These are phyloP conservation scores for Ogataea angusta DNA, from an alignment of 805 yeast species.

Conservation along the genomic window DNA sequence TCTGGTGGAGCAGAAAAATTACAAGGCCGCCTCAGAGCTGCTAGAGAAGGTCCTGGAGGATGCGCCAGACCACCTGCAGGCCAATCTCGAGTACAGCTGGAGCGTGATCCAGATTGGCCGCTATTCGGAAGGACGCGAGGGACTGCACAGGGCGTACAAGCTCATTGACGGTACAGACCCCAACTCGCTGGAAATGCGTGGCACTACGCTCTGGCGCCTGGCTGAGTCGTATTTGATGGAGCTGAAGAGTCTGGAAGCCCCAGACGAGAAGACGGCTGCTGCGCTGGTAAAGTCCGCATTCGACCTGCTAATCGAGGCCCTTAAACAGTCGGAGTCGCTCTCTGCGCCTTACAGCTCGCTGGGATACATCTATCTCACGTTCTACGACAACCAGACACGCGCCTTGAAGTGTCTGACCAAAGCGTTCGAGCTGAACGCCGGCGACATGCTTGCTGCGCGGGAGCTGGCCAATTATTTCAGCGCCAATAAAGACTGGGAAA, in stretches of 20 bases:
- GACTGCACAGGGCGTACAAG: slow-evolving; percentile 44
- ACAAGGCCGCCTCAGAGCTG: slow-evolving; percentile 50
- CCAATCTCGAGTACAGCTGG: slow-evolving; percentile 75
- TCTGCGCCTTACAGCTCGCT: slow-evolving; percentile 82
- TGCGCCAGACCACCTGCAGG: slow-evolving; percentile 54
- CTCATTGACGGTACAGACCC: slow-evolving; percentile 47
- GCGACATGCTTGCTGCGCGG: slow-evolving; percentile 72
- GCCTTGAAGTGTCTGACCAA: slow-evolving; percentile 85
- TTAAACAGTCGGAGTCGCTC: slow-evolving; percentile 59
- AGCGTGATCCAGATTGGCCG: slow-evolving; percentile 58
- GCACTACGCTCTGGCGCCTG: slow-evolving; percentile 66
- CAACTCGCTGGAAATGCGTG: slow-evolving; percentile 52
- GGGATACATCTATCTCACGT: slow-evolving; percentile 66
- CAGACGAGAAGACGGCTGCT: slow-evolving; percentile 21
- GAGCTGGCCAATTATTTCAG: slow-evolving; percentile 71
- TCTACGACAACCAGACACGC: slow-evolving; percentile 55
- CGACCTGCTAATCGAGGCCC: slow-evolving; percentile 53
- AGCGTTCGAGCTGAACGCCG: slow-evolving; percentile 83
- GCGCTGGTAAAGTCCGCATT: slow-evolving; percentile 47
- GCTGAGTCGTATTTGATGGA: slow-evolving; percentile 59
- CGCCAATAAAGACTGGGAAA: slow-evolving; percentile 70
- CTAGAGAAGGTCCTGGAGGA: slow-evolving; percentile 48
- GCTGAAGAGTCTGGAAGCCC: slow-evolving; percentile 14
- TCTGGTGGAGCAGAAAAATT: slow-evolving; percentile 59
- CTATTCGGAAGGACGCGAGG: slow-evolving; percentile 47